These are phyloP conservation scores for Spergularia bocconei DNA, from an alignment of 148 eudicot species.

Conservation along the genomic window DNA sequence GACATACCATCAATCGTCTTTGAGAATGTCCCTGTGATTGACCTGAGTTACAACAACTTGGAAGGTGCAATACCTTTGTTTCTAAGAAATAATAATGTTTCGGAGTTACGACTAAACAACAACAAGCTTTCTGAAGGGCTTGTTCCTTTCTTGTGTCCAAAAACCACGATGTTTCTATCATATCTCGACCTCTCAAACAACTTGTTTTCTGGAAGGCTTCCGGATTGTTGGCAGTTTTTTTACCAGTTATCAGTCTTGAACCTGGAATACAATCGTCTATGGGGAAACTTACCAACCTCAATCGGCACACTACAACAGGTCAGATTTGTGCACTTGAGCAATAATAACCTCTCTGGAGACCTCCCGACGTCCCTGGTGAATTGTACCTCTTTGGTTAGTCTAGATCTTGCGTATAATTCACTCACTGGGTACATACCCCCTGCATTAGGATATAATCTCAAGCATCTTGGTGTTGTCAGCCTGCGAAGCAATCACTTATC, in stretches of 20 bases:
- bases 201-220: constrained; percentile 16
- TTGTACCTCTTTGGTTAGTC: constrained; percentile 13
- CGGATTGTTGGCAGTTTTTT: constrained; percentile 21
- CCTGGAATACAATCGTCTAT: constrained; percentile 3
- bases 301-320: constrained; percentile 1
- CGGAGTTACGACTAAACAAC: not conserved
- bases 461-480: constrained; percentile 9
- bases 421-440: constrained; percentile 13
- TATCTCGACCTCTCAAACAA: constrained; percentile 24
- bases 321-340: not conserved
- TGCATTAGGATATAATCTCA: not conserved
- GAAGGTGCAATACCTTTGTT: constrained; percentile 22
- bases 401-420: constrained; percentile 18
- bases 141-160: constrained; percentile 13
- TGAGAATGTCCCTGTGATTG: not conserved
- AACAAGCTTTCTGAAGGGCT: constrained; percentile 20
- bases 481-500: constrained; percentile 7
- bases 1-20: not conserved
- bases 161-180: not conserved
- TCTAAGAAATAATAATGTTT: not conserved
- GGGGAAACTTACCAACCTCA: constrained; percentile 16
- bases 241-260: not conserved
- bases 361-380: constrained; percentile 5
- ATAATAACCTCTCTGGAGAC: constrained; percentile 21
- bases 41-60: constrained; percentile 15